Evolutionary conservation across 1,284 basidiomycete genomes (phyloP), one percentile per base, ranked within the genome.

Genomic region (Polyporus tsugae): DNA sequence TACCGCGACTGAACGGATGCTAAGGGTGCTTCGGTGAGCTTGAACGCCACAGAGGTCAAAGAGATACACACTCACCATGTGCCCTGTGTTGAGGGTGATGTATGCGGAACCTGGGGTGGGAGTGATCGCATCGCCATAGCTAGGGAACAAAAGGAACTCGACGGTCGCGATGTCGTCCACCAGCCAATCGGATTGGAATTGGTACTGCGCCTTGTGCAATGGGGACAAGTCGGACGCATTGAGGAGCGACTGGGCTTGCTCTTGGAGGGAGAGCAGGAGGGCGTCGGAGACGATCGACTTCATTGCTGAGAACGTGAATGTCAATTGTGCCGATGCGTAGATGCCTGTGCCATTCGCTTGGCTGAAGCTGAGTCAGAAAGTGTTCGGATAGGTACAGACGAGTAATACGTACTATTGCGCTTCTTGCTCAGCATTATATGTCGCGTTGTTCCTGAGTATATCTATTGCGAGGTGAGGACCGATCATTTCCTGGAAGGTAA

Each of bases 91-190:
- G 13, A 70, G 33, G 0, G 66, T 65, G 42, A 70, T 49, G 33
- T 68, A 70, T 2, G 57, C 49, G 19, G 55, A 22, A 19, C 46
- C 49, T 3, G 60, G 63, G 0, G 35, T 62, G 7, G 66, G 64
- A 25, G 46, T 49, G 22, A 33, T 19, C 33, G 25, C 64, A 13
- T 35, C 57, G 69, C 67, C 38, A 41, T 11, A 62, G n/a, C 64
- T 62, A 6, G 70, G 62, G 49, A 58, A 62, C 59, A 69, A 44
- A n/a, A 71, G 61, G 15, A 64, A 58, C 64, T 71, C 70, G 13
- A 62, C 17, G 29, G 61, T 46, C 15, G 64, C 66, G 19, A 66
- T 39, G 22, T 61, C 63, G 35, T 62, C 39, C 19, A 35, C 53
- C 22, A 71, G 44, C 70, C 70, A 71, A 1, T 61, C 62, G 13